Conservation (phyloP, 495 filamentous ascomycete genomes). For the Penicillium steckii region DNA sequence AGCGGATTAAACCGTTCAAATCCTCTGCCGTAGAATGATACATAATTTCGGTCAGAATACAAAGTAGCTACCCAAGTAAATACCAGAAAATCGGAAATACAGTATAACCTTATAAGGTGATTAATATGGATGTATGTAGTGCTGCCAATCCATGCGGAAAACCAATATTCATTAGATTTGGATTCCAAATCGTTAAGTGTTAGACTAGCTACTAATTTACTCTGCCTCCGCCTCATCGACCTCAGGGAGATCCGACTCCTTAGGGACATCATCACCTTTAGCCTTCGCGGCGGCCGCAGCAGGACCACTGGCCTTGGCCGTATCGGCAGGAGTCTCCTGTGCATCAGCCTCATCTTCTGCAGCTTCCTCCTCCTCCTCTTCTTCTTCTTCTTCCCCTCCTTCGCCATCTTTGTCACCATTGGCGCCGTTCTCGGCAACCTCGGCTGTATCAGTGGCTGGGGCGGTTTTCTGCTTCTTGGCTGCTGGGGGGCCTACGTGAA, state of each 20-base stretch:
- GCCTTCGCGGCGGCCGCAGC: constrained; percentile 39
- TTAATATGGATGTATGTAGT: too few relatives aligned
- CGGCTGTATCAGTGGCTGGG: constrained; percentile 20
- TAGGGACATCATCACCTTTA: constrained; percentile 46
- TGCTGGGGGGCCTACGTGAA: constrained; percentile 32
- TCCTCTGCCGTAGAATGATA: too few relatives aligned
- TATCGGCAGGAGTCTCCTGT: constrained; percentile 30
- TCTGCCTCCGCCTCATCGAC: constrained; percentile 36
- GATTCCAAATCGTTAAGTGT: not conserved
- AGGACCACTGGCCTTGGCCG: constrained; percentile 40
- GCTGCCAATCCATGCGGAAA: too few relatives aligned
- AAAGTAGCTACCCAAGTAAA: too few relatives aligned
- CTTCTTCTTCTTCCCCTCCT: constrained; percentile 27
- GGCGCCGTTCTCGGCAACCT: constrained; percentile 31
- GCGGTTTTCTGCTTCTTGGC: constrained; percentile 34
- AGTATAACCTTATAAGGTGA: too few relatives aligned
- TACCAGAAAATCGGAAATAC: too few relatives aligned
- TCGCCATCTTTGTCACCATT: constrained; percentile 31
- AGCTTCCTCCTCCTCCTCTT: constrained; percentile 32
- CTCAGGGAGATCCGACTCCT: constrained; percentile 47
- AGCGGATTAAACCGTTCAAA: too few relatives aligned
- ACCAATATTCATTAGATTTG: too few relatives aligned
- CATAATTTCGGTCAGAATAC: too few relatives aligned
- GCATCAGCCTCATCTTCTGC: constrained; percentile 29
- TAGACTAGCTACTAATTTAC: constrained; percentile 2